Conservation (phyloP, 306 rosid species). For the Coriaria nepalensis region DNA sequence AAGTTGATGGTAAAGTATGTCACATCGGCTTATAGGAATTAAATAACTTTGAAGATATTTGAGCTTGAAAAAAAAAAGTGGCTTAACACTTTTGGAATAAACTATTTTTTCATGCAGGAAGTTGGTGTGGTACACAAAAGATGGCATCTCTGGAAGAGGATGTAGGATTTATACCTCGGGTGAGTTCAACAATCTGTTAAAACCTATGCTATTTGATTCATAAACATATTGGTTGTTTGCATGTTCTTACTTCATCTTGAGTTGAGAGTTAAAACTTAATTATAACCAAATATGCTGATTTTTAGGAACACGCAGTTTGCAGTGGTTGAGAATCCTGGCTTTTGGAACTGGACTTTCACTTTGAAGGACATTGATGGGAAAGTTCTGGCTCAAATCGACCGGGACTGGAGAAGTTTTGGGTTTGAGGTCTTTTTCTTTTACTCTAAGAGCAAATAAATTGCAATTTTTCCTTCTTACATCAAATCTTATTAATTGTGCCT, state of each 20-base stretch:
- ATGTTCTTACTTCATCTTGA: no score
- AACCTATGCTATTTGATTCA: no score
- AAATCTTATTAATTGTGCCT: conserved; percentile 2
- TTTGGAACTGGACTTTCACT: conserved; percentile 96
- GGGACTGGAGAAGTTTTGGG: conserved; percentile 98
- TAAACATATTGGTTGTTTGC: no score
- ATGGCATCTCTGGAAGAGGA: conserved; percentile 96
- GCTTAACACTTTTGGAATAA: conserved; percentile 22
- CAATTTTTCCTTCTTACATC: not conserved
- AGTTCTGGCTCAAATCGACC: conserved; percentile 81
- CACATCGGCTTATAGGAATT: conserved; percentile 7
- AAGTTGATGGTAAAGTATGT: conserved; percentile 86
- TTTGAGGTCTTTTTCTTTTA: conserved; percentile 60
- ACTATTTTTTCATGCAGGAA: conserved; percentile 37
- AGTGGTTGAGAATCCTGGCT: conserved; percentile 91
- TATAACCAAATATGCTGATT: conserved; percentile 6
- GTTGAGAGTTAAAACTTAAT: no score
- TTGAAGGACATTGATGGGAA: conserved; percentile 64
- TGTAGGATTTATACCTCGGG: conserved; percentile 96
- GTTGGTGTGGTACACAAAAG: conserved; percentile 91
- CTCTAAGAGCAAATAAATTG: conserved; percentile 1
- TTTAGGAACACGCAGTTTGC: conserved; percentile 80
- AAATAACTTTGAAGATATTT: conserved; percentile 5
- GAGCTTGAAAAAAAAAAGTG: conserved; percentile 12
- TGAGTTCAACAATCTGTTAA: conserved; percentile 20